phyloP scores from a whole-genome alignment of 2,329 filamentous ascomycete genomes.

The Fusarium guadeloupense region DNA sequence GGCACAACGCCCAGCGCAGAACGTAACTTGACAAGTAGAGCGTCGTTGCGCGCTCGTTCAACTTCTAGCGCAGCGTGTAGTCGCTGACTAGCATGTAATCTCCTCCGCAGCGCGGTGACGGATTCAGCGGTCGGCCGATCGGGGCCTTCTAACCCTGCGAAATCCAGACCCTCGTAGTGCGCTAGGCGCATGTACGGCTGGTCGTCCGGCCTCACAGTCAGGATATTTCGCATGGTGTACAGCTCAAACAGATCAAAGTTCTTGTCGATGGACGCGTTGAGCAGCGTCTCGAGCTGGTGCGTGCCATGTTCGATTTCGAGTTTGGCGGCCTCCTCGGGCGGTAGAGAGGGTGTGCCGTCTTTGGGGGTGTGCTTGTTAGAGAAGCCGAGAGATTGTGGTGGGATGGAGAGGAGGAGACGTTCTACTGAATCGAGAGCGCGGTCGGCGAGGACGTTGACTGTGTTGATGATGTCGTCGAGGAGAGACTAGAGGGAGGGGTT shows the following conservation, averaged over 20 bases:
- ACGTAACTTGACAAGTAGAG: slow-evolving; percentile 72
- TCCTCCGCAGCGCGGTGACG: slow-evolving; percentile 76
- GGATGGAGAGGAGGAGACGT: slow-evolving; percentile 77
- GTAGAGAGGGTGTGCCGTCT: slow-evolving; percentile 47
- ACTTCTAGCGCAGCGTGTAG: slow-evolving; percentile 74
- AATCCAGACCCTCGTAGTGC: slow-evolving; percentile 80
- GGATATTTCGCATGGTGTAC: slow-evolving; percentile 86
- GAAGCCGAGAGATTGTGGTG: slow-evolving; percentile 85
- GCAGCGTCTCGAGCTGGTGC: slow-evolving; percentile 83
- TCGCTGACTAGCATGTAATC: slow-evolving; percentile 80
- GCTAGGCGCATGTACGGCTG: slow-evolving; percentile 81
- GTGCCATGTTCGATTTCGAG: slow-evolving; percentile 88
- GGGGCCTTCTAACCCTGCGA: slow-evolving; percentile 42
- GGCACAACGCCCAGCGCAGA: slow-evolving; percentile 49
- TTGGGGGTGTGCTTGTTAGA: slow-evolving; percentile 57
- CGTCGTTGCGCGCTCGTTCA: slow-evolving; percentile 77
- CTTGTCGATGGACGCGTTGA: slow-evolving; percentile 83
- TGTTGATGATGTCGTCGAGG: slow-evolving; percentile 98
- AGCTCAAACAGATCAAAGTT: slow-evolving; percentile 90
- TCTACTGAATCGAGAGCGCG: slow-evolving; percentile 90
- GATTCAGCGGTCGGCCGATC: slow-evolving; percentile 69
- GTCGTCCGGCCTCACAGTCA: slow-evolving; percentile 74
- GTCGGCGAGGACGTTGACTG: slow-evolving; percentile 91
- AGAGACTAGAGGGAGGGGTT: slow-evolving; percentile 70
- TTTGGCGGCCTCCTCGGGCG: slow-evolving; percentile 54